Conservation (phyloP, 768 basidiomycete genomes). For the Lepiota venenata region DNA sequence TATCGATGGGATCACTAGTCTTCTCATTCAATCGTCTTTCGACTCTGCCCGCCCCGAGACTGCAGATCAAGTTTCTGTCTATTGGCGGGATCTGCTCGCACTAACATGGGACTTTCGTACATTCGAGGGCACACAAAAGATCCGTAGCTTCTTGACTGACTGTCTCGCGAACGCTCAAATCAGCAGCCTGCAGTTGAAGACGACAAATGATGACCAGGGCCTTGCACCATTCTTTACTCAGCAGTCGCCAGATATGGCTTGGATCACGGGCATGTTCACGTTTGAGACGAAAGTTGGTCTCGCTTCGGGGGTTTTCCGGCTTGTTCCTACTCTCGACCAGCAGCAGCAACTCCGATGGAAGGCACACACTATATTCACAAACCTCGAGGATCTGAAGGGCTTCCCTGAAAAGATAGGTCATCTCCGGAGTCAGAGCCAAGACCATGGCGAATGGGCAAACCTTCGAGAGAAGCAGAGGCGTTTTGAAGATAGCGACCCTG, state of each 20-base stretch:
- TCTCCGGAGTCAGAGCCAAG: slow-evolving; percentile 32
- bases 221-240: slow-evolving; percentile 24
- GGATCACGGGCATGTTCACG: slow-evolving; percentile 45
- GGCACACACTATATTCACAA: slow-evolving; percentile 49
- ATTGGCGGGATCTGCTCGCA: slow-evolving; percentile 51
- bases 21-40: slow-evolving; percentile 28
- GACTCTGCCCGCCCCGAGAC: slow-evolving; percentile 19
- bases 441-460: slow-evolving; percentile 49
- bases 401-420: slow-evolving; percentile 41
- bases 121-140: slow-evolving; percentile 32
- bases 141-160: slow-evolving; percentile 37
- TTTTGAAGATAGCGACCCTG: slow-evolving; percentile 44
- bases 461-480: slow-evolving; percentile 35
- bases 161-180: slow-evolving; percentile 28
- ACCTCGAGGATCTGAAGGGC: slow-evolving; percentile 43
- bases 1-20: slow-evolving; percentile 24
- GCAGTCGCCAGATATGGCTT: slow-evolving; percentile 38
- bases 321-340: slow-evolving; percentile 31
- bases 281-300: slow-evolving; percentile 43
- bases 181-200: slow-evolving; percentile 23
- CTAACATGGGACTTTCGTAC: slow-evolving; percentile 56
- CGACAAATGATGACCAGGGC: slow-evolving; percentile 17
- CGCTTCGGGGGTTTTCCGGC: slow-evolving; percentile 40
- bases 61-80: slow-evolving; percentile 18
- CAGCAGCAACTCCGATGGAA: slow-evolving; percentile 35